phyloP scores from a whole-genome alignment of 2,329 filamentous ascomycete species.

The Aspergillus sp. region DNA sequence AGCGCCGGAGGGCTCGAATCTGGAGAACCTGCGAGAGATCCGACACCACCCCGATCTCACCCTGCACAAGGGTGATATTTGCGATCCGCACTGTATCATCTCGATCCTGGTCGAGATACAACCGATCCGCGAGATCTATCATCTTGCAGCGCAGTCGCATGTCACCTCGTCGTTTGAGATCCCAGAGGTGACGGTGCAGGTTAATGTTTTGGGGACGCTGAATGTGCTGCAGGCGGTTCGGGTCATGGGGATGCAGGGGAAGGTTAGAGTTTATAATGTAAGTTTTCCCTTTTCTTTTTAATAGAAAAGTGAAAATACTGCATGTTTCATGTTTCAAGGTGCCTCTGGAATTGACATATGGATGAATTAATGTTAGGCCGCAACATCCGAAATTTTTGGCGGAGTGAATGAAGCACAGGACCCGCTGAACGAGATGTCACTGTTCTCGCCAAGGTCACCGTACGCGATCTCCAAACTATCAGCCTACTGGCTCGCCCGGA shows the following conservation, averaged over 20 bases:
- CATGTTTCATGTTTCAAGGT: too few species aligned
- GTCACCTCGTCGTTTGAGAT: background rate
- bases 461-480: constrained; percentile 10
- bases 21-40: background rate
- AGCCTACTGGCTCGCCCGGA: constrained; percentile 8
- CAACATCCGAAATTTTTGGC: constrained; percentile 9
- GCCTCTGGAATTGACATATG: background rate
- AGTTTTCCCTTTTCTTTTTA: background rate
- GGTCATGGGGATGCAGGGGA: background rate
- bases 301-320: background rate
- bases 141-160: background rate
- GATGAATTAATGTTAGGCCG: constrained; percentile 1
- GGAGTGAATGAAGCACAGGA: background rate
- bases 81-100: constrained; percentile 6
- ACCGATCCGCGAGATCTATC: background rate
- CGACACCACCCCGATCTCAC: background rate
- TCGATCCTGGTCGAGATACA: background rate
- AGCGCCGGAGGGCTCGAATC: background rate
- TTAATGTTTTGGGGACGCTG: background rate
- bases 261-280: background rate
- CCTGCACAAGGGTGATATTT: constrained; percentile 9
- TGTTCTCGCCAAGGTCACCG: constrained; percentile 8
- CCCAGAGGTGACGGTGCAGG: background rate
- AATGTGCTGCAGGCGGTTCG: background rate
- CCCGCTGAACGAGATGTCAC: constrained; percentile 6